phyloP scores from a whole-genome alignment of 1,284 basidiomycete species.

The Somion occarium region DNA sequence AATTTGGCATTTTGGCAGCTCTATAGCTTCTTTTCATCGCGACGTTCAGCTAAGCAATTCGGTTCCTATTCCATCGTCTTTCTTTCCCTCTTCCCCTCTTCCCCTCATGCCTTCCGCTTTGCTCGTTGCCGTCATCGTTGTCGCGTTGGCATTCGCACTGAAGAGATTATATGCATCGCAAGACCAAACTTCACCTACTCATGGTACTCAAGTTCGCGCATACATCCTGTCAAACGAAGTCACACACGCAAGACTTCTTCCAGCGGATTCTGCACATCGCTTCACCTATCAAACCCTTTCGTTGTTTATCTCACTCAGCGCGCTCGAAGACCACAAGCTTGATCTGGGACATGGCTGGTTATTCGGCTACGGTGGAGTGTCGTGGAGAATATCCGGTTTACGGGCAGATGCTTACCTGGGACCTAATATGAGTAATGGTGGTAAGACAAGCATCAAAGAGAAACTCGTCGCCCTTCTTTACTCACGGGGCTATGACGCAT shows the following conservation, averaged over 20 bases:
- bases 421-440: slow-evolving; percentile 13
- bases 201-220: not conserved
- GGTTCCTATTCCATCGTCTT: no score
- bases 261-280: slow-evolving; percentile 43
- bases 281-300: slow-evolving; percentile 67
- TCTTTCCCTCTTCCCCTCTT: no score
- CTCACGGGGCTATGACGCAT: slow-evolving; percentile 25
- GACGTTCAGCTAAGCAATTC: no score
- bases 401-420: slow-evolving; percentile 45
- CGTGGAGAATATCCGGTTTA: slow-evolving; percentile 43
- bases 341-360: slow-evolving; percentile 47
- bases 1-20: no score
- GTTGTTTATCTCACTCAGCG: slow-evolving; percentile 54
- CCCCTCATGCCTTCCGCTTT: no score
- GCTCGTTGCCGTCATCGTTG: no score
- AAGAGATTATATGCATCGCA: not conserved
- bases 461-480: slow-evolving; percentile 38
- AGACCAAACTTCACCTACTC: not conserved
- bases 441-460: slow-evolving; percentile 27
- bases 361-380: slow-evolving; percentile 46
- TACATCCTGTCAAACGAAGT: slow-evolving; percentile 53
- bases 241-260: slow-evolving; percentile 56
- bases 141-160: not conserved
- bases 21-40: no score
- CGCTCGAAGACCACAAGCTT: slow-evolving; percentile 46